Percentiles rank a stretch among this genome's conserved stretches.
Evolutionary conservation across 2,329 filamentous ascomycete genomes (phyloP).

Genomic region (Apiospora arundinis): DNA sequence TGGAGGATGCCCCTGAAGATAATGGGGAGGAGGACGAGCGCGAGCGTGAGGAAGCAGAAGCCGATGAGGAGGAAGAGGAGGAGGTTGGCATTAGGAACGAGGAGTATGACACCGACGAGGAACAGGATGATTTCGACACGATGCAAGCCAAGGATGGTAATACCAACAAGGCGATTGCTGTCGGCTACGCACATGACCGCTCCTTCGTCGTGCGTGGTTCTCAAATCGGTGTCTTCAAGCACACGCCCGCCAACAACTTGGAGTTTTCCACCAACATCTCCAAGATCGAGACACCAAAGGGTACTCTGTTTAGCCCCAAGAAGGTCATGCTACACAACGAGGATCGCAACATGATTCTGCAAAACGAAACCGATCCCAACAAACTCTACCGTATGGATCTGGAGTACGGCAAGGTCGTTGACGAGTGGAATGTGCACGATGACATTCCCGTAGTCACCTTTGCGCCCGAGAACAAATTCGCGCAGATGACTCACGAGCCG

Average conservation of each 20-base stretch:
- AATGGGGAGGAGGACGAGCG: conserved; percentile 56
- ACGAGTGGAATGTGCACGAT: conserved; percentile 98
- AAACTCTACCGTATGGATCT: conserved; percentile 97
- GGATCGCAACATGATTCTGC: conserved; percentile 87
- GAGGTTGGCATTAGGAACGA: conserved; percentile 66
- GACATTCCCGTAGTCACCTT: conserved; percentile 93
- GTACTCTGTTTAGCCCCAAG: conserved; percentile 88
- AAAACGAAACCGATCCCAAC: conserved; percentile 83
- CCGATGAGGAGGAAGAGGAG: conserved; percentile 65
- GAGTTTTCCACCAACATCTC: conserved; percentile 98
- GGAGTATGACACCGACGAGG: conserved; percentile 72
- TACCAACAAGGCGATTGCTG: conserved; percentile 90
- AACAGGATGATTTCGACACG: conserved; percentile 73
- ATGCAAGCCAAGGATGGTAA: conserved; percentile 76
- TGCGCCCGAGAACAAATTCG: conserved; percentile 95
- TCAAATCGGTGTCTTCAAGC: conserved; percentile 99
- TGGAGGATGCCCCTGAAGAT: conserved; percentile 76
- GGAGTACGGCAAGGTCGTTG: conserved; percentile 96
- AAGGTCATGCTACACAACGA: conserved; percentile 97
- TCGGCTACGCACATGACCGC: conserved; percentile 95
- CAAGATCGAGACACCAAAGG: conserved; percentile 87
- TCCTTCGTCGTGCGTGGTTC: conserved; percentile 97
- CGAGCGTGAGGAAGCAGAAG: conserved; percentile 59
- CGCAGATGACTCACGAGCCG: conserved; percentile 94
- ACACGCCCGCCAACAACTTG: conserved; percentile 88